Conservation (phyloP, 2,329 filamentous ascomycete genomes). For the Penicillium sp. region DNA sequence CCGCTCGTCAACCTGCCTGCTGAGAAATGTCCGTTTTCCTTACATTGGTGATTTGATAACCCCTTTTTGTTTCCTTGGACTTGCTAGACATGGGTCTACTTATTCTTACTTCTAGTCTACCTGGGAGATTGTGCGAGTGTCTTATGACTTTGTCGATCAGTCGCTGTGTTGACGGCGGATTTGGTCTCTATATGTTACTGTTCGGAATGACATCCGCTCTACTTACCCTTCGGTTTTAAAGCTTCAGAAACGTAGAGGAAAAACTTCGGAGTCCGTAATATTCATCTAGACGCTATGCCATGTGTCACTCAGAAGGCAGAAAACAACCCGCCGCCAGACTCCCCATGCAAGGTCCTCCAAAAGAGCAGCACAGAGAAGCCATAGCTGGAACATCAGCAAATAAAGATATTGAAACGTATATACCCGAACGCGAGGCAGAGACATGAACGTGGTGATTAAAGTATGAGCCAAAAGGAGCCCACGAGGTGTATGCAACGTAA, state of each 20-base stretch:
- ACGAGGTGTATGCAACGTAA: background rate
- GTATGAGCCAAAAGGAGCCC: background rate
- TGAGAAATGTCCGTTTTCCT: background rate
- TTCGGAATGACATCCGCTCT: background rate
- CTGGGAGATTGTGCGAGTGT: background rate
- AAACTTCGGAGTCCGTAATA: background rate
- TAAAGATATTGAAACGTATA: background rate
- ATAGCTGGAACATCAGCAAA: background rate
- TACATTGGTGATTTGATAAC: background rate
- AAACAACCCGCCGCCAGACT: conserved; percentile 1
- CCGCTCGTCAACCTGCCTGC: background rate
- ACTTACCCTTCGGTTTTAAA: background rate
- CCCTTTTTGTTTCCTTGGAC: background rate
- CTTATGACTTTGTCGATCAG: background rate
- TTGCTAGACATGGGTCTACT: background rate
- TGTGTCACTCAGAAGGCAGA: background rate
- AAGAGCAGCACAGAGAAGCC: background rate
- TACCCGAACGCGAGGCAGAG: background rate
- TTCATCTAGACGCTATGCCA: conserved; percentile 6
- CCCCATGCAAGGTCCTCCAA: conserved; percentile 6
- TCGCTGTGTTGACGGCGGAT: background rate
- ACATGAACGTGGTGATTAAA: background rate
- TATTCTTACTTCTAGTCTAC: background rate
- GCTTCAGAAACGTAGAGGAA: no score
- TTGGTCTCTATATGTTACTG: background rate